A percentile compares a stretch with the other conserved stretches of the same genome.
These are phyloP conservation scores for Phytophthora tentaculata DNA, from an alignment of 352 stramenopile species.

Conservation along the genomic window DNA sequence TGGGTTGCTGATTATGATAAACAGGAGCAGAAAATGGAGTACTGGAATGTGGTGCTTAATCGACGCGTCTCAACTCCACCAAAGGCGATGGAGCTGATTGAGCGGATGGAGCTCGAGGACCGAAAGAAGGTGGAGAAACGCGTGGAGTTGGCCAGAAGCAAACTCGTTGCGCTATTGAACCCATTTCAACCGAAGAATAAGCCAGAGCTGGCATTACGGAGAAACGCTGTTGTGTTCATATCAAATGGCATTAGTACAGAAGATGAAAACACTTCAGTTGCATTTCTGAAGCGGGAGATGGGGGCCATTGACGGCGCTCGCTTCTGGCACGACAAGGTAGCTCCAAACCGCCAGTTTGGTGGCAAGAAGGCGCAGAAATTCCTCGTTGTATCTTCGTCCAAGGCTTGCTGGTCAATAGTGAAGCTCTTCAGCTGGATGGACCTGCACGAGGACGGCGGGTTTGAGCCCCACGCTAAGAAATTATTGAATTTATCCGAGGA, in stretches of 20 bases:
- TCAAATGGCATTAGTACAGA: neutral
- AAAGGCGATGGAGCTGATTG: slow-evolving; percentile 61
- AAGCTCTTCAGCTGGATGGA: slow-evolving; percentile 64
- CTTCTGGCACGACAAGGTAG: slow-evolving; percentile 69
- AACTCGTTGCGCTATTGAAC: slow-evolving; percentile 59
- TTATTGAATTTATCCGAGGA: slow-evolving; percentile 55
- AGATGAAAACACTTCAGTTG: slow-evolving; percentile 13
- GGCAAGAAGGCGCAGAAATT: slow-evolving; percentile 46
- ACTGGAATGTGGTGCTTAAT: slow-evolving; percentile 83
- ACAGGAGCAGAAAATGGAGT: slow-evolving; percentile 54
- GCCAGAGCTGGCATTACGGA: slow-evolving; percentile 40
- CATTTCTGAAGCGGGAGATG: slow-evolving; percentile 33
- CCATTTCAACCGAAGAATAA: slow-evolving; percentile 63
- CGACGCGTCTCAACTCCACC: slow-evolving; percentile 53
- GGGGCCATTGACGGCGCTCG: slow-evolving; percentile 53
- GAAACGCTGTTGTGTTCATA: slow-evolving; percentile 54
- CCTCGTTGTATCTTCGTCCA: slow-evolving; percentile 33
- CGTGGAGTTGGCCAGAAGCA: slow-evolving; percentile 59
- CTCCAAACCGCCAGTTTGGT: slow-evolving; percentile 41
- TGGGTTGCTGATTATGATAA: slow-evolving; percentile 78
- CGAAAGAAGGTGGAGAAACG: slow-evolving; percentile 58
- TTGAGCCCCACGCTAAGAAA: slow-evolving; percentile 45
- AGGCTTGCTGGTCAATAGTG: slow-evolving; percentile 49
- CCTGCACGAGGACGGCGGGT: slow-evolving; percentile 57
- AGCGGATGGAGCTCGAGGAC: slow-evolving; percentile 62